These are phyloP conservation scores for Lipomyces spencermartinsiae DNA, from an alignment of 805 yeast species.

Conservation along the genomic window DNA sequence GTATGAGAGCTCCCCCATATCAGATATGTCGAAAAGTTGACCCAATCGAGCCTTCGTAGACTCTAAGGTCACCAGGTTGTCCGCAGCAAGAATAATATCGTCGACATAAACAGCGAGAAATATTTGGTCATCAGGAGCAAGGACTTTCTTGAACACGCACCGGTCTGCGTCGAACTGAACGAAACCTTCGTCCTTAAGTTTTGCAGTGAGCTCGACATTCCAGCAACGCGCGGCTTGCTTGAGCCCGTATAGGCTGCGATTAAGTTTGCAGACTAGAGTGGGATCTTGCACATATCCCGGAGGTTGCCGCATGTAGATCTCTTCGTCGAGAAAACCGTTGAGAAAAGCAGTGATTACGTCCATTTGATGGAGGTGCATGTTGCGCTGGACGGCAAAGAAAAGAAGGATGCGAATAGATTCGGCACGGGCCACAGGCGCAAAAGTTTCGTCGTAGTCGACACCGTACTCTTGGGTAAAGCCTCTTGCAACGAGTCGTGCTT, in stretches of 20 bases:
- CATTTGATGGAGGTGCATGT: conserved; percentile 39
- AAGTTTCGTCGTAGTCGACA: conserved; percentile 42
- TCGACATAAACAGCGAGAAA: conserved; percentile 38
- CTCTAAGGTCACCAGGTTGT: conserved; percentile 18
- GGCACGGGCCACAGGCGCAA: conserved; percentile 44
- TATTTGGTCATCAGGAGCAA: conserved; percentile 26
- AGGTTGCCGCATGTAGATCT: conserved; percentile 24
- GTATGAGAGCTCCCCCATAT: conserved; percentile 25
- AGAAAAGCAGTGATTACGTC: conserved; percentile 41
- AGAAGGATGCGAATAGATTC: conserved; percentile 30
- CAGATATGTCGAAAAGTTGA: conserved; percentile 25
- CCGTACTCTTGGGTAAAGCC: conserved; percentile 42
- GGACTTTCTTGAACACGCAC: conserved; percentile 11
- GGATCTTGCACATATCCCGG: conserved; percentile 12
- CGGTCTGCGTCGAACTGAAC: conserved; percentile 14
- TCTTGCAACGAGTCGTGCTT: conserved; percentile 44
- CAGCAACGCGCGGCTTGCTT: conserved; percentile 18
- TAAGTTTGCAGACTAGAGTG: conserved; percentile 24
- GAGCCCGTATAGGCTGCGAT: conserved; percentile 24
- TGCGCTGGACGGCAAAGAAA: conserved; percentile 2
- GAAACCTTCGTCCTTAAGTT: conserved; percentile 21
- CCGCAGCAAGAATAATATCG: conserved; percentile 30
- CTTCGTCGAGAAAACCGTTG: conserved; percentile 29
- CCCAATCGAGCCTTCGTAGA: conserved; percentile 15
- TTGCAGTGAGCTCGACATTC: conserved; percentile 12